Evolutionary conservation across 2,329 filamentous ascomycete genomes (phyloP).

Genomic region (Clarireedia sp.): DNA sequence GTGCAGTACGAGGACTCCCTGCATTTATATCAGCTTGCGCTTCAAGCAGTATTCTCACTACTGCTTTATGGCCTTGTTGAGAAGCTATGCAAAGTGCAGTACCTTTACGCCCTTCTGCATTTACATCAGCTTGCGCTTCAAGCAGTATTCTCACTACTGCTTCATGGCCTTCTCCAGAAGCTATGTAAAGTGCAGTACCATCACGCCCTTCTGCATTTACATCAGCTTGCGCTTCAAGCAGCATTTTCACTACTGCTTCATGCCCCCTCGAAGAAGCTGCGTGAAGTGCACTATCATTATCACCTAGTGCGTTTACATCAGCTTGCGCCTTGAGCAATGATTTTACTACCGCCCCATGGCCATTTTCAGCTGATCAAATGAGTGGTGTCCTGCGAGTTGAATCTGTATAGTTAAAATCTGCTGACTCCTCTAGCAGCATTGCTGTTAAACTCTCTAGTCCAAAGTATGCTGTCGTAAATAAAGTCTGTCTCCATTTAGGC

Average conservation of each 20-base stretch:
- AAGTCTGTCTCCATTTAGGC: not conserved
- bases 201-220: not conserved
- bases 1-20: not conserved
- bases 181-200: not conserved
- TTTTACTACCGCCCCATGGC: not conserved
- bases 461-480: not conserved
- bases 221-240: not conserved
- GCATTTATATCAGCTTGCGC: not conserved
- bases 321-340: not conserved
- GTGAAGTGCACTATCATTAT: not conserved
- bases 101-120: not conserved
- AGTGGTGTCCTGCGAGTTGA: not conserved
- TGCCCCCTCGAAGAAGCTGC: not conserved
- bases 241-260: not conserved
- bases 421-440: not conserved
- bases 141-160: not conserved
- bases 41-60: not conserved
- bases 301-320: not conserved
- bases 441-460: not conserved
- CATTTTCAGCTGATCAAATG: not conserved
- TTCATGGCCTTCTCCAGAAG: not conserved
- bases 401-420: not conserved
- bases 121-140: not conserved
- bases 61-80: accelerated
- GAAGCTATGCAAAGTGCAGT: not conserved